These are phyloP conservation scores for Bruguiera sexangula DNA, from an alignment of 345 rosid genomes.

Conservation along the genomic window DNA sequence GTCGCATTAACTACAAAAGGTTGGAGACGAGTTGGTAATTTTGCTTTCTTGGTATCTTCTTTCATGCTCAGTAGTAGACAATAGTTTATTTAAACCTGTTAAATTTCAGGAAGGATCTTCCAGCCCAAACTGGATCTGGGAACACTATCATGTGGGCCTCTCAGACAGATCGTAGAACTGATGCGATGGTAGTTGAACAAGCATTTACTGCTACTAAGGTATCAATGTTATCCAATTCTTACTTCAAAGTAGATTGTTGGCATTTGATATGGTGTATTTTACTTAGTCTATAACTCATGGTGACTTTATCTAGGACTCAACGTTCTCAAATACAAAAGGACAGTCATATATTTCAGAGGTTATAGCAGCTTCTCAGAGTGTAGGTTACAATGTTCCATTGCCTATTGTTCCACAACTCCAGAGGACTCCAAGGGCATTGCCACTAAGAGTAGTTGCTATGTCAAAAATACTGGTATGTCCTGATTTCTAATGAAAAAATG, in stretches of 20 bases:
- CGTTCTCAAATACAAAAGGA: constrained; percentile 45
- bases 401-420: constrained; percentile 75
- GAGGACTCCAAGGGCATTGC: constrained; percentile 55
- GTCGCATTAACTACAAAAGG: constrained; percentile 84
- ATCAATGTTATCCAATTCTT: constrained; percentile 8
- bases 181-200: constrained; percentile 84
- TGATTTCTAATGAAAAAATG: background rate
- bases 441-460: constrained; percentile 87
- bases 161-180: constrained; percentile 68
- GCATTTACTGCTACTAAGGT: constrained; percentile 82
- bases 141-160: constrained; percentile 36
- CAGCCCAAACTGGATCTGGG: constrained; percentile 43
- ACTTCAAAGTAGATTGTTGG: constrained; percentile 3
- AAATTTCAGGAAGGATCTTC: constrained; percentile 63
- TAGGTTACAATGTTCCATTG: constrained; percentile 38
- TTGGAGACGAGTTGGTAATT: constrained; percentile 27
- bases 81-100: constrained; percentile 16
- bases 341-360: constrained; percentile 65
- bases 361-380: constrained; percentile 57
- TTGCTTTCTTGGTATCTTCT: constrained; percentile 3
- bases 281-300: constrained; percentile 16
- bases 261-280: constrained; percentile 12
- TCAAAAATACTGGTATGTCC: constrained; percentile 71
- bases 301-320: constrained; percentile 50
- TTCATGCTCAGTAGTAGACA: constrained; percentile 2